Conservation (phyloP, 2,329 filamentous ascomycete genomes). For the Epichloe typhina region DNA sequence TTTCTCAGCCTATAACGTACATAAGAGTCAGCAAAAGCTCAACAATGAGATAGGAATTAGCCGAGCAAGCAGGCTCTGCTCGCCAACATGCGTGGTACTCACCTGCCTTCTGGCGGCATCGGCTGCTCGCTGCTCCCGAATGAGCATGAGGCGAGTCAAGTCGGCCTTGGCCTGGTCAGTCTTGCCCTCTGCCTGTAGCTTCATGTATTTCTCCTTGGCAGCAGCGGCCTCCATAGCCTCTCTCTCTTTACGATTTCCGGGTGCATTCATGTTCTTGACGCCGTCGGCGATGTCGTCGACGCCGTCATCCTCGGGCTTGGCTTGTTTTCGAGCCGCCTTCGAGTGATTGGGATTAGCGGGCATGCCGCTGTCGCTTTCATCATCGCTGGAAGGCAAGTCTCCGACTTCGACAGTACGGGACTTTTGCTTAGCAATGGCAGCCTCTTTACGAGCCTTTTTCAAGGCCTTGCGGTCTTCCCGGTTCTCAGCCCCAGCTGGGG, state of each 20-base stretch:
- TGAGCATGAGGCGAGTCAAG: constrained; percentile 65
- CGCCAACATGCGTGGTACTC: constrained; percentile 12
- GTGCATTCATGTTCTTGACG: constrained; percentile 40
- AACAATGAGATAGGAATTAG: neutral
- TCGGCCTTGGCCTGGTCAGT: constrained; percentile 91
- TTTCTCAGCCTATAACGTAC: constrained; percentile 36
- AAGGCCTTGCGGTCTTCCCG: constrained; percentile 80
- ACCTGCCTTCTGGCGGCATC: constrained; percentile 74
- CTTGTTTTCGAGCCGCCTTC: constrained; percentile 53
- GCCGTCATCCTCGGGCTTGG: constrained; percentile 20
- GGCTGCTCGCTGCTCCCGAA: constrained; percentile 74
- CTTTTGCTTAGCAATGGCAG: constrained; percentile 67
- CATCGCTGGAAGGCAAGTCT: constrained; percentile 67
- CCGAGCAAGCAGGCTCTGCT: neutral
- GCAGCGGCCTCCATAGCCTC: constrained; percentile 77
- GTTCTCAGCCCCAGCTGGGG: constrained; percentile 37
- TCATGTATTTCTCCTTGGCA: constrained; percentile 81
- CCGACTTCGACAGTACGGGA: constrained; percentile 63
- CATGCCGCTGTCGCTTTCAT: constrained; percentile 50
- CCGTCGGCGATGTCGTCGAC: constrained; percentile 40
- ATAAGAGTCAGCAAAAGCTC: constrained; percentile 11
- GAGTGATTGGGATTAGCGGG: constrained; percentile 89
- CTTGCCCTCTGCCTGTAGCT: constrained; percentile 87
- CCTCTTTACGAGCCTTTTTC: constrained; percentile 84
- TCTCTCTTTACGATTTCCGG: constrained; percentile 39